phyloP scores from a whole-genome alignment of 1,139 yeast species.

The Suhomyces choctaworum region DNA sequence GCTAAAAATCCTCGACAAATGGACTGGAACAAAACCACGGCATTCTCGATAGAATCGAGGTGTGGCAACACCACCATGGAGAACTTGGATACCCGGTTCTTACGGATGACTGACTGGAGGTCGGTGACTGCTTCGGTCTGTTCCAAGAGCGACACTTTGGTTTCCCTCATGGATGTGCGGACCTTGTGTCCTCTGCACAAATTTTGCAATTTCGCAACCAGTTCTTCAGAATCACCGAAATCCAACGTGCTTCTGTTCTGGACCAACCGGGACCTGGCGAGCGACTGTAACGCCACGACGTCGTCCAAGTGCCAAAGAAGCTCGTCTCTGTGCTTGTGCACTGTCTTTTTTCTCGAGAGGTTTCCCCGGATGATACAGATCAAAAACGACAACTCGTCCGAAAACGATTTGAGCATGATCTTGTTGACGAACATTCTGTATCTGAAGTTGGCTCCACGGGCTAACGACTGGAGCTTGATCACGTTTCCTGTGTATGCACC shows the following conservation, averaged over 20 bases:
- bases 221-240: slow-evolving; percentile 12
- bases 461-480: slow-evolving; percentile 56
- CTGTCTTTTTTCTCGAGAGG: slow-evolving; percentile 31
- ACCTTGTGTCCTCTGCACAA: slow-evolving; percentile 28
- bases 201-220: slow-evolving; percentile 26
- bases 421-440: slow-evolving; percentile 62
- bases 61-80: slow-evolving; percentile 26
- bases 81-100: slow-evolving; percentile 24
- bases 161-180: slow-evolving; percentile 15
- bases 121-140: slow-evolving; percentile 15
- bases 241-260: slow-evolving; percentile 15
- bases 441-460: slow-evolving; percentile 66
- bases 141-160: slow-evolving; percentile 13
- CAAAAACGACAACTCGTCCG: slow-evolving; percentile 43
- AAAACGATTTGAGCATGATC: slow-evolving; percentile 57
- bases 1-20: slow-evolving; percentile 23
- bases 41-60: slow-evolving; percentile 25
- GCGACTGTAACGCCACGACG: slow-evolving; percentile 39
- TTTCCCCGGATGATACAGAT: slow-evolving; percentile 46
- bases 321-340: slow-evolving; percentile 43
- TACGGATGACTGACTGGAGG: slow-evolving; percentile 35
- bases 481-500: slow-evolving; percentile 24
- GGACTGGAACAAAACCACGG: slow-evolving; percentile 35
- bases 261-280: slow-evolving; percentile 31
- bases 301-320: slow-evolving; percentile 28